phyloP scores from a whole-genome alignment of 495 filamentous ascomycete species.

The Neurospora cerealis region DNA sequence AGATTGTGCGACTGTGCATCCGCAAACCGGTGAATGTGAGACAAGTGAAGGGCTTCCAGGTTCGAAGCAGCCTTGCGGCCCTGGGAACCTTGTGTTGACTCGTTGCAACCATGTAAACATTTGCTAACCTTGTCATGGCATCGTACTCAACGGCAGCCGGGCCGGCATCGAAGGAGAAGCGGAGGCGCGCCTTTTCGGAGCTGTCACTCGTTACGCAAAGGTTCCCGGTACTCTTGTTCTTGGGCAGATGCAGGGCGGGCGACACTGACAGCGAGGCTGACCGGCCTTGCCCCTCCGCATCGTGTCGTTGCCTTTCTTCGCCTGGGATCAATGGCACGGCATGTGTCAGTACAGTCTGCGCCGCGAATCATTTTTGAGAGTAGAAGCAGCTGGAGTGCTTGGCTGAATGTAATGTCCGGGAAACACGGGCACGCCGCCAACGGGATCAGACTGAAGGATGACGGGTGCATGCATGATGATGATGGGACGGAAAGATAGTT shows the following conservation, averaged over 20 bases:
- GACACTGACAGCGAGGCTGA: conserved; percentile 16
- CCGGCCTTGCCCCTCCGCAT: conserved; percentile 24
- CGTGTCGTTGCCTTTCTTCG: conserved; percentile 30
- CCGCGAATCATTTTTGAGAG: not conserved
- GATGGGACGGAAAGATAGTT: not conserved
- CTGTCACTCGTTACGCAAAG: conserved; percentile 36
- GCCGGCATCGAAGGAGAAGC: conserved; percentile 48
- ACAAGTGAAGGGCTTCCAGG: not conserved
- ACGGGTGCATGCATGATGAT: not conserved
- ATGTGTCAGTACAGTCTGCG: conserved; percentile 15
- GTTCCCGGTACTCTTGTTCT: conserved; percentile 54
- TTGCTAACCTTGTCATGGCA: conserved; percentile 39
- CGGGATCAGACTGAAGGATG: not conserved
- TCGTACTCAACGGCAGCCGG: conserved; percentile 39
- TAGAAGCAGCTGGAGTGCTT: not conserved
- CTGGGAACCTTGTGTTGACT: not conserved
- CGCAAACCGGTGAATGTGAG: conserved; percentile 15
- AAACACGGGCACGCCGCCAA: not conserved
- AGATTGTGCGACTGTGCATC: conserved; percentile 20
- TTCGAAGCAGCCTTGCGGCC: not conserved
- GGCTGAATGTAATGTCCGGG: not conserved
- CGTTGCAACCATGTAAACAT: not conserved
- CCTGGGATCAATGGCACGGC: conserved; percentile 19
- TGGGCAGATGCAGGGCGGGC: conserved; percentile 43
- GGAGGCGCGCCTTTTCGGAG: conserved; percentile 35